Evolutionary conservation across 2,329 filamentous ascomycete species (phyloP).

Genomic region (Endocalyx cinctus): DNA sequence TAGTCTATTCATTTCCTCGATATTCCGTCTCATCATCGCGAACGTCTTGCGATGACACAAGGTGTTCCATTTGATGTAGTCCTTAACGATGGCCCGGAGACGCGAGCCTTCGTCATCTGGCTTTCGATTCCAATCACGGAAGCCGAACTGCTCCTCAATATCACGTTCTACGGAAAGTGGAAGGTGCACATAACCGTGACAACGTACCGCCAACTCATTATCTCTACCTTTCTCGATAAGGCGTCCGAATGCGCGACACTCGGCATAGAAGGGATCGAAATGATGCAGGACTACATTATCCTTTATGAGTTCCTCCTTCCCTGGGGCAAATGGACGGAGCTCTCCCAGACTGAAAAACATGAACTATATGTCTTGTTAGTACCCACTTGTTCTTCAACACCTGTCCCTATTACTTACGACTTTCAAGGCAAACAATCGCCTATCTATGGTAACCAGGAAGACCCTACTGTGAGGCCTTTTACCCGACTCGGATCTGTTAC

Average conservation of each 20-base stretch:
- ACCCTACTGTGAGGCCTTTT: too few species aligned
- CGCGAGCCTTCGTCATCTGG: conserved; percentile 1
- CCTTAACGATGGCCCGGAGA: conserved; percentile 9
- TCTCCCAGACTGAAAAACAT: too few species aligned
- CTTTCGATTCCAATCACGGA: conserved; percentile 9
- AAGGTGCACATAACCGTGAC: conserved; percentile 8
- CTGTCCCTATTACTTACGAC: too few species aligned
- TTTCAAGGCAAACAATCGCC: too few species aligned
- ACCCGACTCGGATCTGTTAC: too few species aligned
- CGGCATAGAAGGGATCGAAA: conserved; percentile 9
- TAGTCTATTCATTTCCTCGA: conserved; percentile 7
- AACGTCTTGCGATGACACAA: background rate
- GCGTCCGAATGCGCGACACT: conserved; percentile 7
- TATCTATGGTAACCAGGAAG: too few species aligned
- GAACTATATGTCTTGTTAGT: too few species aligned
- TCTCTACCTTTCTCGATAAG: conserved; percentile 5
- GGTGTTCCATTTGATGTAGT: conserved; percentile 5
- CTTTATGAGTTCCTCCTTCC: conserved; percentile 1
- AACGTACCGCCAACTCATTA: conserved; percentile 5
- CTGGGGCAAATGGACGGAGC: background rate
- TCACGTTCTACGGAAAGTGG: conserved; percentile 1
- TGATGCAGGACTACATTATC: conserved; percentile 4
- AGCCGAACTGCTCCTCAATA: conserved; percentile 6
- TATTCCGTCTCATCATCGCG: conserved; percentile 4
- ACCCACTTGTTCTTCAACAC: too few species aligned